Conservation (phyloP, 805 yeast species). For the Metschnikowia colocasiae region DNA sequence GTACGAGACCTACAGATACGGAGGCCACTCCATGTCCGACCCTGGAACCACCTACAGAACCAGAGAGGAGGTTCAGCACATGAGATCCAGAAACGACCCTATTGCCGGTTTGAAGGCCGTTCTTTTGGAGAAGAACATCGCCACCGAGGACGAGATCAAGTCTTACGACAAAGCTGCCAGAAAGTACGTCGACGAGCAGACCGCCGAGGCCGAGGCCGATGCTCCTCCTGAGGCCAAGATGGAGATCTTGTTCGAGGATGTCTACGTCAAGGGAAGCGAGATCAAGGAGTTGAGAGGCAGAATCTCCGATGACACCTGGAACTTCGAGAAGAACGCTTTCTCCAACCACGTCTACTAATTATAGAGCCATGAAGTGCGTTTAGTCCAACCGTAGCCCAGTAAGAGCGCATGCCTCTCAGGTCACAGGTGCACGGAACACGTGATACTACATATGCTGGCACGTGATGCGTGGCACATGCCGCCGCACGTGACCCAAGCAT, state of each 20-base stretch:
- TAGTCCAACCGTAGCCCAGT: neutral
- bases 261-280: slow-evolving; percentile 92
- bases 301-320: slow-evolving; percentile 93
- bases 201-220: slow-evolving; percentile 86
- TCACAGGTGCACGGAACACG: neutral
- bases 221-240: slow-evolving; percentile 95
- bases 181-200: slow-evolving; percentile 91
- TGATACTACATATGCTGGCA: neutral
- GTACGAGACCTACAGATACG: slow-evolving; percentile 98
- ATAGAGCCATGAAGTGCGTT: slow-evolving; percentile 3
- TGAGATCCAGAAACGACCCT: slow-evolving; percentile 98
- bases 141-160: slow-evolving; percentile 93
- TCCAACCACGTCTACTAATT: slow-evolving; percentile 44
- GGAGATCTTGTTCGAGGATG: slow-evolving; percentile 94
- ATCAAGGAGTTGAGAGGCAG: slow-evolving; percentile 93
- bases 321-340: slow-evolving; percentile 53
- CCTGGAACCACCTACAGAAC: slow-evolving; percentile 99
- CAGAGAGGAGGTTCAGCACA: slow-evolving; percentile 98
- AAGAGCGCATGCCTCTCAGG: too few relatives aligned
- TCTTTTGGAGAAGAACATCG: slow-evolving; percentile 75
- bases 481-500: neutral
- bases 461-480: slow-evolving; percentile 7
- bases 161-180: slow-evolving; percentile 94
- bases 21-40: slow-evolving; percentile 99
- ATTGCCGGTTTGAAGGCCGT: slow-evolving; percentile 92